These are phyloP conservation scores for Neofusicoccum ribis DNA, from an alignment of 2,329 filamentous ascomycete genomes.

Conservation along the genomic window DNA sequence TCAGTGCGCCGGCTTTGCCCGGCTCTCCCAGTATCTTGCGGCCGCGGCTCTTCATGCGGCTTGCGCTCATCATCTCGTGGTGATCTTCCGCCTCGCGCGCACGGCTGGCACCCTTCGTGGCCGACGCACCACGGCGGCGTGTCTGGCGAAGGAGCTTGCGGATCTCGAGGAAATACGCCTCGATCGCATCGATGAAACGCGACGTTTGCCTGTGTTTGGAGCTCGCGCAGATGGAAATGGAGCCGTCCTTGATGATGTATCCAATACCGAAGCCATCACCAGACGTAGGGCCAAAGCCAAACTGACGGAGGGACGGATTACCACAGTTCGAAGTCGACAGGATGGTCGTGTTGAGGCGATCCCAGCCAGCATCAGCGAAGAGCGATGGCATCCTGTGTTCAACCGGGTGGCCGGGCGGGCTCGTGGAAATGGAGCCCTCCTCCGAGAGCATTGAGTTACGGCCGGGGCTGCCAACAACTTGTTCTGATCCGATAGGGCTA, in stretches of 20 bases:
- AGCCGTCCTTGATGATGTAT: constrained; percentile 97
- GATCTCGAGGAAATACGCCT: constrained; percentile 88
- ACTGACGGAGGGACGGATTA: constrained; percentile 90
- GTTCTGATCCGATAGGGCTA: constrained; percentile 36
- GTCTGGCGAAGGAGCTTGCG: constrained; percentile 77
- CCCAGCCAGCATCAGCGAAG: constrained; percentile 89
- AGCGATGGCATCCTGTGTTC: constrained; percentile 67
- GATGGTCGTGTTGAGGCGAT: constrained; percentile 91
- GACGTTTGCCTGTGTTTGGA: constrained; percentile 93
- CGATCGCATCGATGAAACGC: constrained; percentile 84
- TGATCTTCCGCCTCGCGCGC: constrained; percentile 62
- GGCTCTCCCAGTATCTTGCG: constrained; percentile 65
- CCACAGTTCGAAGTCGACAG: constrained; percentile 98
- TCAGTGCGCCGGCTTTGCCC: constrained; percentile 34
- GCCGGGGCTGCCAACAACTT: constrained; percentile 53
- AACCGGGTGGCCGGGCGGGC: constrained; percentile 50
- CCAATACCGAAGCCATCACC: constrained; percentile 96
- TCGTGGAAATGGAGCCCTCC: constrained; percentile 50
- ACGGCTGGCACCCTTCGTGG: constrained; percentile 55
- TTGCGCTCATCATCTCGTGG: constrained; percentile 29
- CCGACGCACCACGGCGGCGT: constrained; percentile 55
- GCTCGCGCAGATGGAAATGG: constrained; percentile 85
- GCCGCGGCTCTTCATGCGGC: constrained; percentile 69
- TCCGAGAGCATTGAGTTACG: constrained; percentile 53
- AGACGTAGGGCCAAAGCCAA: constrained; percentile 93